Conservation (phyloP, 345 rosid species). For the Viola odorata region DNA sequence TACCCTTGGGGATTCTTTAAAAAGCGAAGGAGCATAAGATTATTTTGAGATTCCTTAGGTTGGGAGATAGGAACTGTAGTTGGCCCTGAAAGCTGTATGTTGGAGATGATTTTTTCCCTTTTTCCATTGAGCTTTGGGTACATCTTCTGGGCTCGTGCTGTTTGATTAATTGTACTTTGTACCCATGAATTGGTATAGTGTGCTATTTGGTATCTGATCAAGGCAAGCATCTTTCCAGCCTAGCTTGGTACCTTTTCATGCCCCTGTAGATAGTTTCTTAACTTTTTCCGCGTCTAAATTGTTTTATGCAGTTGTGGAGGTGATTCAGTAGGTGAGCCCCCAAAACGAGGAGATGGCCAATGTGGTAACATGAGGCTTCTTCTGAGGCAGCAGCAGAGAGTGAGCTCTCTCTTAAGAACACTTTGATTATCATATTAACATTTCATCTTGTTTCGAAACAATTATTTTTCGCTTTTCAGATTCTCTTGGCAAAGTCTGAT, state of each 20-base stretch:
- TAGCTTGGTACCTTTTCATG: conserved; percentile 2
- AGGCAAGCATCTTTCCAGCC: conserved; percentile 1
- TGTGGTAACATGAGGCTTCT: conserved; percentile 90
- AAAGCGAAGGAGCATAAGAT: too few relatives aligned
- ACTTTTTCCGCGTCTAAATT: conserved; percentile 1
- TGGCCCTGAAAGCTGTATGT: neutral
- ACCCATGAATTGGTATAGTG: neutral
- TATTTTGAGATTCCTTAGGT: neutral
- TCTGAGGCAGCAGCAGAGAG: conserved; percentile 72
- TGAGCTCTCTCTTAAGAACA: conserved; percentile 21
- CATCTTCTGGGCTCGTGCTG: too few relatives aligned
- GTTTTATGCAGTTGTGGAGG: conserved; percentile 63
- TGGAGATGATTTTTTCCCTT: neutral
- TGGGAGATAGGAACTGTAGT: neutral
- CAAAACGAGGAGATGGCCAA: conserved; percentile 60
- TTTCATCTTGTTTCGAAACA: too few relatives aligned
- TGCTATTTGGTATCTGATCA: neutral
- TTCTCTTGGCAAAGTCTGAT: conserved; percentile 83
- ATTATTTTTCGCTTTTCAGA: conserved; percentile 39
- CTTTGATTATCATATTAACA: conserved; percentile 5
- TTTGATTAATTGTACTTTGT: conserved; percentile 2
- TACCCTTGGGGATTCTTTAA: neutral
- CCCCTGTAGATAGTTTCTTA: neutral
- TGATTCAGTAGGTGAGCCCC: conserved; percentile 62
- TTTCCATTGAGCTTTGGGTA: neutral